Base-by-base conservation (phyloP, 352 stramenopile genomes). In the Pythium scleroteichum region DNA sequence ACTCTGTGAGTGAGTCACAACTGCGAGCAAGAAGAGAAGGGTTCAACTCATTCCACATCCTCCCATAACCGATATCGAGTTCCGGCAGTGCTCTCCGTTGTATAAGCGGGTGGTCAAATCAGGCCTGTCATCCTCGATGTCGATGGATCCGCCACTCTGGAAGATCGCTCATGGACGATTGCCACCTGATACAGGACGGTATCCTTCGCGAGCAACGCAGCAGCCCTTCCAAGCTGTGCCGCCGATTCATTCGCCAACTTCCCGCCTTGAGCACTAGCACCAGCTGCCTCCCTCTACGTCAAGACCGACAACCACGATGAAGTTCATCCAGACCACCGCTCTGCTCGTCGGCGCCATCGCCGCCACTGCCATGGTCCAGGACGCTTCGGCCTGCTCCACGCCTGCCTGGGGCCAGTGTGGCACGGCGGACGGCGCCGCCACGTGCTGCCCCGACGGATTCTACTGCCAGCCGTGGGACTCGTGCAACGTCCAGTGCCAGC, bases 391-490 rank as follows among this genome's bases (percentile, higher is more conserved):
- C 12, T 29, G 40, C 8, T 46, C 20, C 39, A 35, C 33, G 7
- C 35, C 12, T 20, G 35, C 19, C 19, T 57, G 50, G 50, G 50
- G 50, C 35, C 50, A 47, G 50, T 57, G 50, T 10, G 50, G 50
- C 50, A 39, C 13, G 20, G 10, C 39, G 14, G 35, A 57, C 29
- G 50, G 50, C 35, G 32, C 12, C 4, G 22, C 35, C 50, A 47
- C 9, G 20, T 83, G 75, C 60, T 85, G 73, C 40, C 62, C 69
- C 17, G 49, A 46, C 17, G 64, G 62, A 26, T 59, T 66, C 42
- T 81, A 77, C 62, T 84, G 72, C 41, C 71, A 76, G 64, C 66
- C 67, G 3, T 81, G 72, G 75, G 72, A 71, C 58, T 20, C 56
- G 14, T 33, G 61, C 38, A 69, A 71, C 66, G 68, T 72, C 46